phyloP scores from a whole-genome alignment of 306 rosid species.

The Trifolium repens region DNA sequence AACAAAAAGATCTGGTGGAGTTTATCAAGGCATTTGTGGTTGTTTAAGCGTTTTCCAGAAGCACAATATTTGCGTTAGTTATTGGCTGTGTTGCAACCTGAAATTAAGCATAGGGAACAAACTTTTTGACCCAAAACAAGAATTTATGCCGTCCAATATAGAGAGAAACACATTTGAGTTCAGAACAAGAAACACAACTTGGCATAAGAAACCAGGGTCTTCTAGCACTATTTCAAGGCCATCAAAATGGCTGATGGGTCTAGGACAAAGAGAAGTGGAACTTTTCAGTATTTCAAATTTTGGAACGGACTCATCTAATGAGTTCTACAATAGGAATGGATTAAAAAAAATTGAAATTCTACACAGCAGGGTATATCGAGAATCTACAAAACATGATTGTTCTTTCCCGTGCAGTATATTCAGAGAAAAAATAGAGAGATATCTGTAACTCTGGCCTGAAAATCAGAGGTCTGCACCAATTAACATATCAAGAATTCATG shows the following conservation, averaged over 20 bases:
- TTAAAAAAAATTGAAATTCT: too few species aligned
- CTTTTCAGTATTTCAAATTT: too few species aligned
- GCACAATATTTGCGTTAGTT: too few species aligned
- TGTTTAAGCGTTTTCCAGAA: background rate
- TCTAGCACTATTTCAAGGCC: background rate
- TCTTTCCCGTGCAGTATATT: background rate
- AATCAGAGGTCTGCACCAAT: background rate
- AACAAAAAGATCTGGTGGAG: background rate
- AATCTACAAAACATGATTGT: background rate
- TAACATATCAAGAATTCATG: background rate
- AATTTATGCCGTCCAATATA: background rate
- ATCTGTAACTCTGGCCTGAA: background rate
- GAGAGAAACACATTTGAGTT: background rate
- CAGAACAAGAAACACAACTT: background rate
- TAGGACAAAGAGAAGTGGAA: background rate
- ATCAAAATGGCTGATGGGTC: background rate
- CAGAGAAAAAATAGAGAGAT: background rate
- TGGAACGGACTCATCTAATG: background rate
- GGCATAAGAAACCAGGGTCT: background rate
- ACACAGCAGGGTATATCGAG: background rate
- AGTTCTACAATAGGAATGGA: background rate
- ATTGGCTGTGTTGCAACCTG: background rate
- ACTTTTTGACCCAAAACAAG: too few species aligned
- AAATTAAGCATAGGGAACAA: too few species aligned
- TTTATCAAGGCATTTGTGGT: background rate